These are phyloP conservation scores for Epicoccum sorghinum DNA, from an alignment of 2,329 filamentous ascomycete species.

Conservation along the genomic window DNA sequence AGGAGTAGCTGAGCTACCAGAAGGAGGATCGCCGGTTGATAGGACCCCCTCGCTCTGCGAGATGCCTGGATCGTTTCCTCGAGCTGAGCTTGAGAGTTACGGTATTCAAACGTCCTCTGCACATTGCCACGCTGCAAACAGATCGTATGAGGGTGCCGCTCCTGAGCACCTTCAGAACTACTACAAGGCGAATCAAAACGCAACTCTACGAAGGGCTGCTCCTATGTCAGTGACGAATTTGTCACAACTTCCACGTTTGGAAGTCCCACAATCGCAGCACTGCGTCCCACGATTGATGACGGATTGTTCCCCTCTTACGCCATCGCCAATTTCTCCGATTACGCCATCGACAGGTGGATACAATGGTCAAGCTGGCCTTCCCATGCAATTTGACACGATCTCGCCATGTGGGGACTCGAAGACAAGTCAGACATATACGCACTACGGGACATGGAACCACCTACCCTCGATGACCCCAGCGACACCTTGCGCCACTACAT, in stretches of 20 bases:
- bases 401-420: not conserved
- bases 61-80: slow-evolving; percentile 8
- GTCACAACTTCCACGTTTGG: slow-evolving; percentile 4
- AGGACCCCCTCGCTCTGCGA: not conserved
- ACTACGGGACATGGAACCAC: not conserved
- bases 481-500: not conserved
- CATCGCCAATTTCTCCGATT: slow-evolving; percentile 8
- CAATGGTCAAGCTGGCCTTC: not conserved
- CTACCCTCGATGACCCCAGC: not conserved
- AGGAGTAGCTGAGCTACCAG: slow-evolving; percentile 1
- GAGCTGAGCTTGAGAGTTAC: slow-evolving; percentile 2
- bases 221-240: not conserved
- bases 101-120: not conserved
- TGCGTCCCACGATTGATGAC: not conserved
- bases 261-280: slow-evolving; percentile 1
- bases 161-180: not conserved
- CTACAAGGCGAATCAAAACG: not conserved
- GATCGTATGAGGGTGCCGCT: not conserved
- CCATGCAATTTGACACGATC: not conserved
- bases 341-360: not conserved
- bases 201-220: not conserved
- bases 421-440: not conserved
- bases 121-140: not conserved
- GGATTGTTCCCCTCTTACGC: not conserved
- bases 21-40: not conserved